These are phyloP conservation scores for Olyra latifolia DNA, from an alignment of 176 grass and related monocot genomes.

Conservation along the genomic window DNA sequence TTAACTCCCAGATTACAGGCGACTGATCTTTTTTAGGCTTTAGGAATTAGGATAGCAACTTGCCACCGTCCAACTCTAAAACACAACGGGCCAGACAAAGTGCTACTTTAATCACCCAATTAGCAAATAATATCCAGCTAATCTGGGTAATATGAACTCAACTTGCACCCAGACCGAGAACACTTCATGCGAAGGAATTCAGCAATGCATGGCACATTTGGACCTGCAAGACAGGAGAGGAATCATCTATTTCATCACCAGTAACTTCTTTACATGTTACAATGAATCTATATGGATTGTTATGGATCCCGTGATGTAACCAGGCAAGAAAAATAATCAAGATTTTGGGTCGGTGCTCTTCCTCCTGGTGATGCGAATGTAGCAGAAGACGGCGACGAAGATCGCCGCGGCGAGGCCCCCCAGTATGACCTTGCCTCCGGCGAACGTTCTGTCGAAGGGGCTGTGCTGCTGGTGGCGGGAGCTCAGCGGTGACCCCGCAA, in stretches of 20 bases:
- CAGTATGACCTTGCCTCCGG: conserved; percentile 74
- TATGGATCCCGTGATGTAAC: not conserved
- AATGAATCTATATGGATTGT: conserved; percentile 33
- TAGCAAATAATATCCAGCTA: not conserved
- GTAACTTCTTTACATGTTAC: conserved; percentile 34
- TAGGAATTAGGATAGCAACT: conserved; percentile 13
- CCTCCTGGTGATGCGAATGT: conserved; percentile 82
- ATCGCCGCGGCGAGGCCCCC: conserved; percentile 58
- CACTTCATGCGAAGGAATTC: not conserved
- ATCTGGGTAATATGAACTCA: not conserved
- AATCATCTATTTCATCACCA: conserved; percentile 19
- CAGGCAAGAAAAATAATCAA: conserved; percentile 22
- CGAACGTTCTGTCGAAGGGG: conserved; percentile 69
- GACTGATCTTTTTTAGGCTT: conserved; percentile 12
- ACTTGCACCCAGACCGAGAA: not conserved
- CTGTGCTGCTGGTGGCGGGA: conserved; percentile 30
- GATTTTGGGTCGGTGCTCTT: conserved; percentile 60
- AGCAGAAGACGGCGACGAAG: conserved; percentile 63
- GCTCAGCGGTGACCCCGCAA: conserved; percentile 43
- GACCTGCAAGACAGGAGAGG: not conserved
- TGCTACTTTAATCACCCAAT: not conserved
- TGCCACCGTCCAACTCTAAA: conserved; percentile 26
- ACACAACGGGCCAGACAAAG: not conserved
- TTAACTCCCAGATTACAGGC: conserved; percentile 22
- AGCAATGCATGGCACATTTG: not conserved